Conservation (phyloP, 2,329 filamentous ascomycete species). For the Neonectria magnoliae region DNA sequence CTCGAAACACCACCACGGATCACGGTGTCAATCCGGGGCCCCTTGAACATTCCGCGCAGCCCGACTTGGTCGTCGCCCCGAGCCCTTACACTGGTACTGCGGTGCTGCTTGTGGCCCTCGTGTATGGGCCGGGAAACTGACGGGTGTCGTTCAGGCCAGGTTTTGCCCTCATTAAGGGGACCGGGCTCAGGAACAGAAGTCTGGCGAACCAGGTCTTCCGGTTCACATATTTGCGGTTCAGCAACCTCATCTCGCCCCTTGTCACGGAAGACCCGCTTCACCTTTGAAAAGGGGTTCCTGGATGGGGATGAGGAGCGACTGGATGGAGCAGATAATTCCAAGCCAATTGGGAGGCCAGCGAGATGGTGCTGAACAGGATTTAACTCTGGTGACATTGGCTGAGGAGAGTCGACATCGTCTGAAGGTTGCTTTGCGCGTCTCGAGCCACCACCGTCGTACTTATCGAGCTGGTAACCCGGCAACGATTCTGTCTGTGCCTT, state of each 20-base stretch:
- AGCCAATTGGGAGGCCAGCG: constrained; percentile 67
- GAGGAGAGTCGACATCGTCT: constrained; percentile 57
- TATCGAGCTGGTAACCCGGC: constrained; percentile 43
- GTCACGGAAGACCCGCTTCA: constrained; percentile 66
- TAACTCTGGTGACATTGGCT: constrained; percentile 63
- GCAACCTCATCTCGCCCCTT: constrained; percentile 58
- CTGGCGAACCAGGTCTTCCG: constrained; percentile 46
- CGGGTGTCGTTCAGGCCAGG: constrained; percentile 44
- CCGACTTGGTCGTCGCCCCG: constrained; percentile 48
- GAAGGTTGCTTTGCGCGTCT: constrained; percentile 50
- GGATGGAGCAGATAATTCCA: constrained; percentile 70
- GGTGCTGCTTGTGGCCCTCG: constrained; percentile 59
- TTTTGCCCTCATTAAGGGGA: constrained; percentile 45
- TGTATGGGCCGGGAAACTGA: constrained; percentile 51
- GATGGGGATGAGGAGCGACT: constrained; percentile 73
- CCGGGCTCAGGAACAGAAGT: constrained; percentile 42
- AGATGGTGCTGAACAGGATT: constrained; percentile 57
- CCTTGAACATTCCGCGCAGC: constrained; percentile 78
- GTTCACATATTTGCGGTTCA: constrained; percentile 46
- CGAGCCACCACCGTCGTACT: constrained; percentile 62
- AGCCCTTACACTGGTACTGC: constrained; percentile 60
- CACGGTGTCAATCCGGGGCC: constrained; percentile 76
- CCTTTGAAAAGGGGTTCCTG: constrained; percentile 66
- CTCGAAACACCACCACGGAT: constrained; percentile 69
- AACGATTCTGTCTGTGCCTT: constrained; percentile 36